phyloP scores from a whole-genome alignment of 371 early-diverging fungal species.

The Dinochytrium kinnereticum region DNA sequence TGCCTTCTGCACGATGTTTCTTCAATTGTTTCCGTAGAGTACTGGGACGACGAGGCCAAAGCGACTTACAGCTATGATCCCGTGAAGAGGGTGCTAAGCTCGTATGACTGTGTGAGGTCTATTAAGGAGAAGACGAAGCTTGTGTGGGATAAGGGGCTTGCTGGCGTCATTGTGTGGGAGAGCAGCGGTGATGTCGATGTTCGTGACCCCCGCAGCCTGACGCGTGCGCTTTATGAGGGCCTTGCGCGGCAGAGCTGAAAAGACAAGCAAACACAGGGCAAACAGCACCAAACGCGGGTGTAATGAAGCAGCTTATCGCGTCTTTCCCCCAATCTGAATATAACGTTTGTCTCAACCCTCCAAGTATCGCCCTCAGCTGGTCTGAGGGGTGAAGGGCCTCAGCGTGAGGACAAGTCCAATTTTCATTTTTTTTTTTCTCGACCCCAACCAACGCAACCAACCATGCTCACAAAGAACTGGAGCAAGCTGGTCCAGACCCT shows the following conservation, averaged over 20 bases:
- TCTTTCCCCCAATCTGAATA: too few species aligned
- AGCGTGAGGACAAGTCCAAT: neutral
- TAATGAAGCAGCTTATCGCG: too few species aligned
- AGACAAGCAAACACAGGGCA: neutral
- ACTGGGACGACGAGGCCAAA: slow-evolving; percentile 52
- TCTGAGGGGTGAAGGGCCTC: too few species aligned
- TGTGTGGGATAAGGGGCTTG: slow-evolving; percentile 65
- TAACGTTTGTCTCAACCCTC: too few species aligned
- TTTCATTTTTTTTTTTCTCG: neutral
- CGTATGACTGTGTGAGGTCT: slow-evolving; percentile 78
- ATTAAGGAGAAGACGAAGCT: slow-evolving; percentile 77
- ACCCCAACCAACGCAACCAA: too few species aligned
- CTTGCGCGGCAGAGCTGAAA: neutral
- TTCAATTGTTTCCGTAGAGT: too few species aligned
- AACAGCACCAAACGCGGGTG: too few species aligned
- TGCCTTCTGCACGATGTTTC: too few species aligned
- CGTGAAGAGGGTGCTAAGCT: slow-evolving; percentile 67
- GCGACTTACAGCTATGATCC: slow-evolving; percentile 81
- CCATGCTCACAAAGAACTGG: too few species aligned
- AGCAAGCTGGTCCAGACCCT: too few species aligned
- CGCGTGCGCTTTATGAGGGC: slow-evolving; percentile 21
- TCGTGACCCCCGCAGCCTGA: slow-evolving; percentile 31
- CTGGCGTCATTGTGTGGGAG: slow-evolving; percentile 76
- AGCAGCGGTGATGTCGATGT: slow-evolving; percentile 45
- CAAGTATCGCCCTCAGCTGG: too few species aligned